Conservation (phyloP, 192 early-diverging fungal species). For the Podila horticola region DNA sequence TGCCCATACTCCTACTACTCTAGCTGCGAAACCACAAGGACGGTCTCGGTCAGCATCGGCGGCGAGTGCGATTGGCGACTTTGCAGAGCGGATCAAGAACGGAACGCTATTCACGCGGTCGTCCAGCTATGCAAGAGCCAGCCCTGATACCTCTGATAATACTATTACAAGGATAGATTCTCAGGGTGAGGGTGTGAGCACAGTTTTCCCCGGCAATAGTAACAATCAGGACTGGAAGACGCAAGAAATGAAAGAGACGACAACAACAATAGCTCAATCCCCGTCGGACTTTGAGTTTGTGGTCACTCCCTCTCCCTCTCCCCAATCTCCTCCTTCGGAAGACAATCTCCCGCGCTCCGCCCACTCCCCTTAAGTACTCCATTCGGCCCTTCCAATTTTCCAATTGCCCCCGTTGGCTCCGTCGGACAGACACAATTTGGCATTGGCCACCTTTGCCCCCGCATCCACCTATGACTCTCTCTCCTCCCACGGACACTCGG, state of each 20-base stretch:
- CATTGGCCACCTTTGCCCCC: too few relatives aligned
- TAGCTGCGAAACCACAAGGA: conserved; percentile 1
- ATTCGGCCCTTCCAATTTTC: too few relatives aligned
- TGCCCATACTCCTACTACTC: neutral
- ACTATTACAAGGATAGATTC: neutral
- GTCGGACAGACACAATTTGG: neutral
- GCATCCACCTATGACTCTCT: too few relatives aligned
- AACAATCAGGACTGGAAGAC: neutral
- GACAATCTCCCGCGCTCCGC: conserved; percentile 36
- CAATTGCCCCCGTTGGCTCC: too few relatives aligned
- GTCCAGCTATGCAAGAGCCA: neutral
- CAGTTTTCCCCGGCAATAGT: neutral
- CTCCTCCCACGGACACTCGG: neutral
- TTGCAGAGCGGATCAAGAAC: conserved; percentile 42
- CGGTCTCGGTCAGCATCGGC: conserved; percentile 32
- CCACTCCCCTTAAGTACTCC: neutral
- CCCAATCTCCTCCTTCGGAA: conserved; percentile 9
- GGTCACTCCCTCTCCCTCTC: neutral
- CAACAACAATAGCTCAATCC: neutral
- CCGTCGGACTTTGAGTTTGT: conserved; percentile 26
- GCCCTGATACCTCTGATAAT: neutral
- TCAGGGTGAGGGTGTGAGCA: neutral
- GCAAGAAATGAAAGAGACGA: neutral
- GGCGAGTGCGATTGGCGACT: conserved; percentile 40
- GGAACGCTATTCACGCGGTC: conserved; percentile 27